A percentile compares a stretch with the other conserved stretches of the same genome.
Evolutionary conservation across 1,284 basidiomycete species (phyloP).

Genomic region (Blastosporella zonata): DNA sequence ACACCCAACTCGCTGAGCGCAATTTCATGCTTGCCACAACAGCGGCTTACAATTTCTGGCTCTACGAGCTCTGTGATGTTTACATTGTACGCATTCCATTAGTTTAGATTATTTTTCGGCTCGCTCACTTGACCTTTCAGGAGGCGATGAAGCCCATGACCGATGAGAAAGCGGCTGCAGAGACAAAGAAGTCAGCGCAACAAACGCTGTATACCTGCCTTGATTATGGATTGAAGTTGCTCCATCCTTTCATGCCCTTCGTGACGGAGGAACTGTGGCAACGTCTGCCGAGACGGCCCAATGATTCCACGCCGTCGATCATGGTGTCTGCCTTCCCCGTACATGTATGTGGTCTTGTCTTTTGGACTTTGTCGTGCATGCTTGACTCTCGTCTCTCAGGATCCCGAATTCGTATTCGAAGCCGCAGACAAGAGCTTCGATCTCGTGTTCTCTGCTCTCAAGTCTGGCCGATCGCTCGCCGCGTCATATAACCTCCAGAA

Average conservation of each 20-base stretch:
- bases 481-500: constrained; percentile 90
- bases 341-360: constrained; percentile 47
- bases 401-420: constrained; percentile 62
- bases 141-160: constrained; percentile 98
- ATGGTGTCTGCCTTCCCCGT: constrained; percentile 87
- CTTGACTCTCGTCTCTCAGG: constrained; percentile 36
- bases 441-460: constrained; percentile 79
- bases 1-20: constrained; percentile 73
- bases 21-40: constrained; percentile 94
- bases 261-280: constrained; percentile 99
- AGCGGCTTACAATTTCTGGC: constrained; percentile 91
- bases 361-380: neutral
- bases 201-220: constrained; percentile 96
- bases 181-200: constrained; percentile 79
- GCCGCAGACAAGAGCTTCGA: constrained; percentile 87
- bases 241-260: constrained; percentile 99
- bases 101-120: neutral
- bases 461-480: constrained; percentile 81
- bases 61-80: constrained; percentile 98
- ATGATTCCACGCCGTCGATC: constrained; percentile 83
- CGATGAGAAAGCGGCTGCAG: constrained; percentile 66
- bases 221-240: constrained; percentile 84
- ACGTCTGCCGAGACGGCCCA: constrained; percentile 81
- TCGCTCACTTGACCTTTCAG: constrained; percentile 35
- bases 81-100: constrained; percentile 73